Base-by-base conservation (phyloP, 441 rosid species). In the Euphorbia schlechtendalii region DNA sequence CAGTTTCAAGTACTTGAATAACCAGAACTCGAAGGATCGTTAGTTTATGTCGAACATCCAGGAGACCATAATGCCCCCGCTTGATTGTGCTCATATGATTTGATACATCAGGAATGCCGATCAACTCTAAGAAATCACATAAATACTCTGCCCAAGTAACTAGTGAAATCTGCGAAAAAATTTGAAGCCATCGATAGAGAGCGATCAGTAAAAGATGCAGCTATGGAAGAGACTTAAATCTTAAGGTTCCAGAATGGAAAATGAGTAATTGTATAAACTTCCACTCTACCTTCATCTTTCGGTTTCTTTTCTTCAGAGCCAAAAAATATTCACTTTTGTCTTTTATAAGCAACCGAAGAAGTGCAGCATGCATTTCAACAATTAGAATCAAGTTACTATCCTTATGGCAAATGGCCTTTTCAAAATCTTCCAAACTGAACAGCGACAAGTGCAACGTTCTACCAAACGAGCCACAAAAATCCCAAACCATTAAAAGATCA, bases 401-500 rank as follows among this genome's bases (percentile, higher is more conserved):
- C 80, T 85, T 86, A 74, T 85, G 89, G 78, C 92, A 85, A 69
- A 94, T 69, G 38, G 98, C 92, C 80, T 84, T 94, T 77, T 94
- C 96, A 70, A 94, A 87, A 80, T 94, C 96, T 79, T 85, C 94
- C 54, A 94, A 80, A 62, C 96, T 83, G 80, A 89, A 94, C 38
- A 88, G 85, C 77, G 69, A 89, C 69, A 94, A 77, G 69, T 81
- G 82, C 72, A 94, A 78, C 80, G 78, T 81, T 76, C 83, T 82
- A 69, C 92, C 73, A 76, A 84, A 94, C 56, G 96, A 85, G 63
- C 86, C 79, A 76, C 98, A 94, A 78, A 91, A 91, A 74, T 94
- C 96, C 99, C 99, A 94, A 72, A 91, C 86, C 96, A 85, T 82
- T 67, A 94, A 76, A 77, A 94, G 92, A 83, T 94, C 86, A 58